Percentiles rank a stretch among this genome's conserved stretches.
phyloP scores from a whole-genome alignment of 805 yeast genomes.

The Myxozyma monticola region DNA sequence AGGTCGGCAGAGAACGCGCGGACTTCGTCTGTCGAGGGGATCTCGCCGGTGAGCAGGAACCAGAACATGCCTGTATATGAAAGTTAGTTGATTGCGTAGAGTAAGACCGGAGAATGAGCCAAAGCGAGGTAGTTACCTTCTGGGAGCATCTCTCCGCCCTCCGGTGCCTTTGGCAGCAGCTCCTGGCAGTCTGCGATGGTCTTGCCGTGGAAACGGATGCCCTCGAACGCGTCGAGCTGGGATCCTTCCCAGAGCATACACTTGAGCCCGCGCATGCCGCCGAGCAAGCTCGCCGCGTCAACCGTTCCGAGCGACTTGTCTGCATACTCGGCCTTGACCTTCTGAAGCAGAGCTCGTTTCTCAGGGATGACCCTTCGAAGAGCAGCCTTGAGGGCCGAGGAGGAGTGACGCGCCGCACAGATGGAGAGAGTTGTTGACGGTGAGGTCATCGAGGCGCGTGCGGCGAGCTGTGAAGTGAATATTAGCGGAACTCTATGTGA shows the following conservation, averaged over 20 bases:
- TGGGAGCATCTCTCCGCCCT: conserved; percentile 65
- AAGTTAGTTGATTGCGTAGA: background rate
- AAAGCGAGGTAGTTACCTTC: conserved; percentile 46
- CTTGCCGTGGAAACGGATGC: conserved; percentile 76
- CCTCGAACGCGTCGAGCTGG: conserved; percentile 70
- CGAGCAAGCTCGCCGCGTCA: conserved; percentile 50
- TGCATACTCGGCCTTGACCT: conserved; percentile 44
- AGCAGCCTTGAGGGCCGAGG: conserved; percentile 38
- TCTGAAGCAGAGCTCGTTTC: conserved; percentile 43
- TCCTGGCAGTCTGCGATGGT: conserved; percentile 72
- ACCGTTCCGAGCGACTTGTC: conserved; percentile 47
- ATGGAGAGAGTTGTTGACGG: background rate
- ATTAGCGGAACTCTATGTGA: too few relatives aligned
- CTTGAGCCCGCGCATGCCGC: conserved; percentile 80
- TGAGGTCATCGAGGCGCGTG: background rate
- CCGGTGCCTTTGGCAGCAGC: conserved; percentile 57
- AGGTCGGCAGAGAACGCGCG: conserved; percentile 57
- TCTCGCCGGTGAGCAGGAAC: conserved; percentile 72
- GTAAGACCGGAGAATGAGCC: background rate
- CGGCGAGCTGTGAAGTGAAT: conserved; percentile 4
- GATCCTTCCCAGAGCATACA: conserved; percentile 81
- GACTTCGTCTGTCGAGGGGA: conserved; percentile 63
- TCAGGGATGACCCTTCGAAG: conserved; percentile 46
- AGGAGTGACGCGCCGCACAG: conserved; percentile 22
- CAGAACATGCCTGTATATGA: conserved; percentile 54